Percentiles rank a stretch among this genome's conserved stretches.
Evolutionary conservation across 805 yeast genomes (phyloP).

Genomic region (Alloascoidea hylecoeti): DNA sequence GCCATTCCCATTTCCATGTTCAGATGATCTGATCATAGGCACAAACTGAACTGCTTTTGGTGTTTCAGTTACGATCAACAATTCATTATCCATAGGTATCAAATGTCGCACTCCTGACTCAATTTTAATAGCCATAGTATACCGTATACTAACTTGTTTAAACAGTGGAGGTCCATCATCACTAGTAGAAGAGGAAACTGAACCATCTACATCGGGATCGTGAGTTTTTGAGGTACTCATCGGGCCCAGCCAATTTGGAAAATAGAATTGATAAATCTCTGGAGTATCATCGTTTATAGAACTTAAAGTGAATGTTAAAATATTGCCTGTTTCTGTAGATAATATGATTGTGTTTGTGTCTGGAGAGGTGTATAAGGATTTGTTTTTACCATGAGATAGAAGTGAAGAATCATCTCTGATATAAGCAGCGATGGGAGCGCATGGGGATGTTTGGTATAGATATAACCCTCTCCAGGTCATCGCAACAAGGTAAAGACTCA

Average conservation of each 20-base stretch:
- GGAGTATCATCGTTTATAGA: constrained; percentile 28
- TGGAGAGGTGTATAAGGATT: constrained; percentile 22
- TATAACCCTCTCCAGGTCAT: constrained; percentile 23
- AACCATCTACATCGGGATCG: constrained; percentile 5
- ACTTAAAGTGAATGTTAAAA: constrained; percentile 1
- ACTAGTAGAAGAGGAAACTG: constrained; percentile 14
- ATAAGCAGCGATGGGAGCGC: constrained; percentile 30
- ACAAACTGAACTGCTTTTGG: constrained; percentile 10
- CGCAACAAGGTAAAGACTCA: constrained; percentile 17
- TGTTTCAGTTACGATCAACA: constrained; percentile 10
- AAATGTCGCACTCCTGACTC: constrained; percentile 16
- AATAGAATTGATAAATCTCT: constrained; percentile 16
- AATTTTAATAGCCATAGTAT: constrained; percentile 13
- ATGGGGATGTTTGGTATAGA: constrained; percentile 20
- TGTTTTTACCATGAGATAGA: constrained; percentile 31
- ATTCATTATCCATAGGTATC: constrained; percentile 11
- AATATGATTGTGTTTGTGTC: constrained; percentile 26
- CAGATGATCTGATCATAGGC: constrained; percentile 7
- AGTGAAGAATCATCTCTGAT: constrained; percentile 28
- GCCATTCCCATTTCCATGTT: constrained; percentile 8
- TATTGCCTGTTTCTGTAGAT: constrained; percentile 17
- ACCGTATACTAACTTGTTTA: constrained; percentile 15
- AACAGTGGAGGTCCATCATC: constrained; percentile 24
- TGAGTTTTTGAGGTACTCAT: not conserved
- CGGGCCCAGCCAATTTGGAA: constrained; percentile 8